These are phyloP conservation scores for Trichodelitschia bisporula DNA, from an alignment of 495 filamentous ascomycete species.

Conservation along the genomic window DNA sequence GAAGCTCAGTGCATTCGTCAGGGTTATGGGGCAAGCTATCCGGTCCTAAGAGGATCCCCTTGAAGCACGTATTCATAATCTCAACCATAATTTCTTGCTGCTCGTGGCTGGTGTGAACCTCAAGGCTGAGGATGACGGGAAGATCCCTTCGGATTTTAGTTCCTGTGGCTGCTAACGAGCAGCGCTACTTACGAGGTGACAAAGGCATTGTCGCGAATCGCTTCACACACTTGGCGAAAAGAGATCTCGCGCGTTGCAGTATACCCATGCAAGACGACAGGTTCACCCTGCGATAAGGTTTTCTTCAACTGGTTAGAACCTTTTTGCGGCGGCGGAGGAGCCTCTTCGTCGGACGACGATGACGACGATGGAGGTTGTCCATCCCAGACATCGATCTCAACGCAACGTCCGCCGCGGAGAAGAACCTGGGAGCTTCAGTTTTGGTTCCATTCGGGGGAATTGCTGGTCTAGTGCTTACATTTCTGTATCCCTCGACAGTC, in stretches of 20 bases:
- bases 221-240: constrained; percentile 61
- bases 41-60: constrained; percentile 36
- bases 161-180: background rate
- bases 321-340: constrained; percentile 10
- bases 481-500: constrained; percentile 59
- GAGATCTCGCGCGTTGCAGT: constrained; percentile 70
- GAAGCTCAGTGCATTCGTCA: constrained; percentile 29
- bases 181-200: constrained; percentile 17
- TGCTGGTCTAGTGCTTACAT: constrained; percentile 31
- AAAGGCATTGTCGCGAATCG: constrained; percentile 61
- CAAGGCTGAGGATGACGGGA: constrained; percentile 70
- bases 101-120: constrained; percentile 53
- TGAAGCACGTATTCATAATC: constrained; percentile 66
- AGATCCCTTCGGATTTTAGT: constrained; percentile 25
- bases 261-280: constrained; percentile 65
- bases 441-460: too few species aligned
- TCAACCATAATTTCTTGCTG: constrained; percentile 79
- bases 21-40: constrained; percentile 18
- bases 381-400: constrained; percentile 94
- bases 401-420: constrained; percentile 62
- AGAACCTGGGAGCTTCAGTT: constrained; percentile 39
- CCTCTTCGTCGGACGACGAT: background rate
- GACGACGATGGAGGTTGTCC: constrained; percentile 24
- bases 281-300: constrained; percentile 27
- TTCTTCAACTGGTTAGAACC: constrained; percentile 17